phyloP scores from a whole-genome alignment of 768 basidiomycete genomes.

The Lactarius sanguifluus region DNA sequence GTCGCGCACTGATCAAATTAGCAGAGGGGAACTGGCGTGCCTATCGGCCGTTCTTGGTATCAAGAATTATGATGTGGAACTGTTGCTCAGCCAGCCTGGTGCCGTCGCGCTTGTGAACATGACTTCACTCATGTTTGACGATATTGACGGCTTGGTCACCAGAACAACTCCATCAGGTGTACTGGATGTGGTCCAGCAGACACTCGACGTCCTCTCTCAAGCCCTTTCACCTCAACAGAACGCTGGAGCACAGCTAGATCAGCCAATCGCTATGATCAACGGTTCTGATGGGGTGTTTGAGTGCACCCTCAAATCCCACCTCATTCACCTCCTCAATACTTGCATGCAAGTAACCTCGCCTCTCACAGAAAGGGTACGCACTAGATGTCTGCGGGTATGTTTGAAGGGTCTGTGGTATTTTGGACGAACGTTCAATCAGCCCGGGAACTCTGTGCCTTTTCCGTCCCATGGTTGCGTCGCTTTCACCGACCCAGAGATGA shows the following conservation, averaged over 20 bases:
- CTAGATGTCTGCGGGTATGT: background rate
- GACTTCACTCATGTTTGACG: background rate
- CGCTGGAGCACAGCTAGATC: background rate
- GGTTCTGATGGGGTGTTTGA: background rate
- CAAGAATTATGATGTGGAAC: background rate
- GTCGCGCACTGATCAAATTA: background rate
- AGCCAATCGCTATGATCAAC: background rate
- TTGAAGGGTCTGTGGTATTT: background rate
- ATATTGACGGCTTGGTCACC: background rate
- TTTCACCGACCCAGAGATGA: no score
- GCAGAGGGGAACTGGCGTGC: background rate
- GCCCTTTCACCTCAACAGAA: background rate
- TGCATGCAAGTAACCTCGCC: background rate
- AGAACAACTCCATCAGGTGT: background rate
- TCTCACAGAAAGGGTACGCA: background rate
- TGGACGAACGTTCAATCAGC: background rate
- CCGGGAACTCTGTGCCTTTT: no score
- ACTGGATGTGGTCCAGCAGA: constrained; percentile 6
- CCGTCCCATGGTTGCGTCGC: no score
- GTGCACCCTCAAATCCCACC: background rate
- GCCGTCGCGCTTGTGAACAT: constrained; percentile 8
- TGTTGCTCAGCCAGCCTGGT: constrained; percentile 1
- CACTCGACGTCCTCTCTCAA: background rate
- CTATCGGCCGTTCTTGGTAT: constrained; percentile 5
- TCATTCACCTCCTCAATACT: background rate